Percentiles rank a stretch among this genome's conserved stretches.
These are phyloP conservation scores for Rhodotorula sp. DNA, from an alignment of 1,284 basidiomycete species.

Conservation along the genomic window DNA sequence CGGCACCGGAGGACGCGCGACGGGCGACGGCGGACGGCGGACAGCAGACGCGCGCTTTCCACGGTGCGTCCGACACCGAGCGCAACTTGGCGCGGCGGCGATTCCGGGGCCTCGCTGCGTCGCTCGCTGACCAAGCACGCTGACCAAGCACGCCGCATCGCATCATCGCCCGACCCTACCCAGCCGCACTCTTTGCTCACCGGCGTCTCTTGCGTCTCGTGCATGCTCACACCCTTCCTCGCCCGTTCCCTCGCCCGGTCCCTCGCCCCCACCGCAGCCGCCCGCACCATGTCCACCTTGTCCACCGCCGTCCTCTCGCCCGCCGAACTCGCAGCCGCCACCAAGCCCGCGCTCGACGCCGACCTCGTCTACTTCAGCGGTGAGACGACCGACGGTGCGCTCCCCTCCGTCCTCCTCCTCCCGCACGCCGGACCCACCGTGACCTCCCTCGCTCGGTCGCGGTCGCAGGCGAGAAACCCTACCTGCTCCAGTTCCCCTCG, in stretches of 20 bases:
- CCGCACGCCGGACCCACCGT: no score
- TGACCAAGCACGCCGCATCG: no score
- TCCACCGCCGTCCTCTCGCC: background rate
- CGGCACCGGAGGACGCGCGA: no score
- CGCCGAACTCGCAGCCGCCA: background rate
- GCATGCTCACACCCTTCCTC: background rate
- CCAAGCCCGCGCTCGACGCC: background rate
- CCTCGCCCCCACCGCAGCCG: background rate
- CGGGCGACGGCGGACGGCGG: no score
- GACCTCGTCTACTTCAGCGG: slow-evolving; percentile 13
- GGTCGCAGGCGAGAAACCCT: slow-evolving; percentile 19
- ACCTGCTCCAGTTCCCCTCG: slow-evolving; percentile 13
- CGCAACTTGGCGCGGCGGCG: no score
- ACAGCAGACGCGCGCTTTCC: no score
- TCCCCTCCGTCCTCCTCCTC: background rate
- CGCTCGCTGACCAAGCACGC: no score
- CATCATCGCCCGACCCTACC: no score
- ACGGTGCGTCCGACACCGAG: no score
- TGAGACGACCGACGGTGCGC: slow-evolving; percentile 9
- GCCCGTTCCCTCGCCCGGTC: background rate
- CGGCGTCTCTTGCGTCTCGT: no score
- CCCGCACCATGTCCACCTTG: background rate
- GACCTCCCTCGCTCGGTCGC: no score
- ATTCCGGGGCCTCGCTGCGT: no score
- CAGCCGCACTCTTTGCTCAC: background rate